Evolutionary conservation across 2,329 filamentous ascomycete genomes (phyloP).

Genomic region (Calonectria fujianensis): DNA sequence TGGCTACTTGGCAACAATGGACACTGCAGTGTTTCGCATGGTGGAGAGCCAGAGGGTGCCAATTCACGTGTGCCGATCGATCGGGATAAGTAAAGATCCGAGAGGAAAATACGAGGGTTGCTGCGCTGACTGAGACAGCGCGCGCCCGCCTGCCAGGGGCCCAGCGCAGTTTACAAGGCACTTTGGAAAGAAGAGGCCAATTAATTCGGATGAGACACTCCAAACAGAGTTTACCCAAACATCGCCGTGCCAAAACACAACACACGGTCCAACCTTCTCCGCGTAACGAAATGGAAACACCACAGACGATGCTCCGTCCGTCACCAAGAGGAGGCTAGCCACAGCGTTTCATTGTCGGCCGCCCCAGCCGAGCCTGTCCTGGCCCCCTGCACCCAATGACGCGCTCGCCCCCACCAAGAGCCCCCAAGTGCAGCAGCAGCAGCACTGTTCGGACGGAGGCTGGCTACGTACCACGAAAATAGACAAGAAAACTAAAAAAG

Average conservation of each 20-base stretch:
- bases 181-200: neutral
- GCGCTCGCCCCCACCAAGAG: neutral
- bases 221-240: neutral
- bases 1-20: constrained; percentile 16
- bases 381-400: neutral
- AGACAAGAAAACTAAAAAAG: neutral
- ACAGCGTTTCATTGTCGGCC: constrained; percentile 17
- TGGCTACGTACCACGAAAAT: neutral
- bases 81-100: constrained; percentile 28
- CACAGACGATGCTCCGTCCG: too few species aligned
- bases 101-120: neutral
- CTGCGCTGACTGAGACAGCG: constrained; percentile 6
- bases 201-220: constrained; percentile 5
- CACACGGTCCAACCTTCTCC: neutral
- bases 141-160: neutral
- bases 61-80: constrained; percentile 8
- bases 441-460: neutral
- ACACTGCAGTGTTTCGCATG: constrained; percentile 5
- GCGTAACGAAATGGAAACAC: neutral
- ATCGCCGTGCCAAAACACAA: neutral
- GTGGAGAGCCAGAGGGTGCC: constrained; percentile 13
- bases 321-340: neutral
- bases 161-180: neutral
- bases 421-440: too few species aligned
- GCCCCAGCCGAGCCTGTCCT: constrained; percentile 11